phyloP scores from a whole-genome alignment of 1,284 basidiomycete species.

The Violaceomyces palustris region DNA sequence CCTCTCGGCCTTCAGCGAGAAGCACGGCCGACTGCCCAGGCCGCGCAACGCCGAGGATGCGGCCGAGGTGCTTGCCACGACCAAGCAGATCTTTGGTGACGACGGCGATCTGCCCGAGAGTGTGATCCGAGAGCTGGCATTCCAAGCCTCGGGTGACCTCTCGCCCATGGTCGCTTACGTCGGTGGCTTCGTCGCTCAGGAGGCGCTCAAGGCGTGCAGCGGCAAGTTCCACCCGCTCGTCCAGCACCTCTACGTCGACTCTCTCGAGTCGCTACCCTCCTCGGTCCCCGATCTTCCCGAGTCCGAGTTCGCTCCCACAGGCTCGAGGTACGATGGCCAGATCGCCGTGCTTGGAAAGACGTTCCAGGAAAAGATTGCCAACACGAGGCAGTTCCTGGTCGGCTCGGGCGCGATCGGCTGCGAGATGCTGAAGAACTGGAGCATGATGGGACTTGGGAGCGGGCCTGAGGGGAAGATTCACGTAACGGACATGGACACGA shows the following conservation, averaged over 20 bases:
- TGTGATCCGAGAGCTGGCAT: slow-evolving; percentile 76
- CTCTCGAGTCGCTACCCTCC: slow-evolving; percentile 70
- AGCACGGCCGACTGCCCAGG: slow-evolving; percentile 69
- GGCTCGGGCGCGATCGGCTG: slow-evolving; percentile 98
- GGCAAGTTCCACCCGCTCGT: slow-evolving; percentile 98
- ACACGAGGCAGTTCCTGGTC: slow-evolving; percentile 91
- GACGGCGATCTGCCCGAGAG: slow-evolving; percentile 70
- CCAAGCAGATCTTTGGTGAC: slow-evolving; percentile 68
- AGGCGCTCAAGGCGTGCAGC: slow-evolving; percentile 92
- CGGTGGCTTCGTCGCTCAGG: slow-evolving; percentile 96
- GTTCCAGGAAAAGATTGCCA: slow-evolving; percentile 89
- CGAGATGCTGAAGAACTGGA: slow-evolving; percentile 99
- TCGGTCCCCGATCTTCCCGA: slow-evolving; percentile 61
- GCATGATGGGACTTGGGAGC: slow-evolving; percentile 92
- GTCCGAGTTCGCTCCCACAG: slow-evolving; percentile 75
- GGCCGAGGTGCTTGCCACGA: slow-evolving; percentile 64
- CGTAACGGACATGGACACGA: slow-evolving; percentile 96
- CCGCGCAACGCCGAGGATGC: slow-evolving; percentile 83
- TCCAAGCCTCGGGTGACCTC: slow-evolving; percentile 87
- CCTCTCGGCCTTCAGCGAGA: slow-evolving; percentile 71
- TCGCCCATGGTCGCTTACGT: slow-evolving; percentile 89
- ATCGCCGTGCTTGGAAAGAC: slow-evolving; percentile 88
- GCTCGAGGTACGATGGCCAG: slow-evolving; percentile 87
- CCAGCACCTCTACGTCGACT: slow-evolving; percentile 95
- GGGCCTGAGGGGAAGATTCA: slow-evolving; percentile 78